Evolutionary conservation across 305 asterid species (phyloP), one percentile per base, ranked within the genome.

Genomic region (Andrographis paniculata): DNA sequence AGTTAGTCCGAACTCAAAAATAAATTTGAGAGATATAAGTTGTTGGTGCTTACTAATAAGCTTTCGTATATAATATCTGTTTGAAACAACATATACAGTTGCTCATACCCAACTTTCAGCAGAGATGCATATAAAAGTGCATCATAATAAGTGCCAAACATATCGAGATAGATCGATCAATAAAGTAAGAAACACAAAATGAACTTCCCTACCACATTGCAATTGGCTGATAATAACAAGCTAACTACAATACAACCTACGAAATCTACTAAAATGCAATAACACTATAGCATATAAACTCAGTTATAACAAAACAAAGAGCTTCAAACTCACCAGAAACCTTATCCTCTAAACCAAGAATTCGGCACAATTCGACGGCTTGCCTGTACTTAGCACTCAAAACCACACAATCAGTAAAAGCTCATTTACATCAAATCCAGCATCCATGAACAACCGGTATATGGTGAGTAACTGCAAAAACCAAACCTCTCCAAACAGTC

Each of bases 11-110:
- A 75, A 78, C 54, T 69, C 82, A 53, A 78, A 67, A 39, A 75
- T 51, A 62, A 82, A 82, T 66, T 73, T 82, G 58, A 78, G 73
- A 57, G 93, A 87, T 42, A 69, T 16, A 35, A 73, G 72, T 47
- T 61, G 82, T 67, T 69, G 68, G 49, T 79, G 75, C 66, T 60
- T 67, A 49, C 42, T 33, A 53, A 78, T 74, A 54, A 82, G 80
- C 68, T 66, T 78, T 73, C 45, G 59, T n/a, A n/a, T 53, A 78
- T 67, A 23, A 78, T 55, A 63, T 76, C 88, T 75, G 78, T 15
- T 18, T 45, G 33, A 67, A 60, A 12, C 30, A 6, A 27, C 59
- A 66, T 31, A 54, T 48, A 28, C 20, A 35, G 48, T 42, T 14
- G 19, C 43, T 52, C 56, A 36, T 17, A 56, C 48, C 48, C 48